phyloP scores from a whole-genome alignment of 2,329 filamentous ascomycete genomes.

The Amesomyces nigricolor region DNA sequence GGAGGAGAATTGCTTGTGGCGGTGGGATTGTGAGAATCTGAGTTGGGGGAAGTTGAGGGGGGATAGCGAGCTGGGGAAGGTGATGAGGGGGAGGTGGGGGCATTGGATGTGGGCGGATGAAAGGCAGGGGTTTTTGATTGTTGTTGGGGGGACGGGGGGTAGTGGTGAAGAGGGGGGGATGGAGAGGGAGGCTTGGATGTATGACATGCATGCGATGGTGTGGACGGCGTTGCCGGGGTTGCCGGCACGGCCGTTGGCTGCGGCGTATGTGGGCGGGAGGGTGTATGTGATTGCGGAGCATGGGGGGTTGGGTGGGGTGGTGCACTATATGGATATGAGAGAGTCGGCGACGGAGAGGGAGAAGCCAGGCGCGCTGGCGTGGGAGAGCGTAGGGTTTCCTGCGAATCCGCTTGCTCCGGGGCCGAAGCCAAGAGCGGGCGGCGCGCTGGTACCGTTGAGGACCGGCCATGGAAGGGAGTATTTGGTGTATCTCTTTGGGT shows the following conservation, averaged over 20 bases:
- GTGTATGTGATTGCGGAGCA: conserved; percentile 40
- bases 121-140: conserved; percentile 44
- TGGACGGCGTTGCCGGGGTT: conserved; percentile 47
- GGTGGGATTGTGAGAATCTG: conserved; percentile 34
- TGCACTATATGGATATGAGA: conserved; percentile 34
- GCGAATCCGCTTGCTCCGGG: conserved; percentile 36
- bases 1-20: conserved; percentile 34
- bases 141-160: conserved; percentile 40
- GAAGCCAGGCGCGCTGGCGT: conserved; percentile 29
- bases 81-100: conserved; percentile 29
- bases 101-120: conserved; percentile 35
- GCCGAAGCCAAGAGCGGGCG: conserved; percentile 39
- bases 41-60: conserved; percentile 32
- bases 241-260: conserved; percentile 34
- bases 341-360: conserved; percentile 29
- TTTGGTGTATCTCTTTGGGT: conserved; percentile 46
- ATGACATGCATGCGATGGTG: conserved; percentile 41
- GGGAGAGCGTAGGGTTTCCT: conserved; percentile 35
- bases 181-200: conserved; percentile 43
- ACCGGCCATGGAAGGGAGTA: conserved; percentile 49
- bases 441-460: conserved; percentile 41
- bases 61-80: conserved; percentile 29
- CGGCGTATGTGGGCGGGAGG: conserved; percentile 40
- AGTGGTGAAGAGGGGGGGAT: conserved; percentile 23
- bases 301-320: conserved; percentile 29